Base-by-base conservation (phyloP, 73 alveolate species). In the Paramecium biaurelia region DNA sequence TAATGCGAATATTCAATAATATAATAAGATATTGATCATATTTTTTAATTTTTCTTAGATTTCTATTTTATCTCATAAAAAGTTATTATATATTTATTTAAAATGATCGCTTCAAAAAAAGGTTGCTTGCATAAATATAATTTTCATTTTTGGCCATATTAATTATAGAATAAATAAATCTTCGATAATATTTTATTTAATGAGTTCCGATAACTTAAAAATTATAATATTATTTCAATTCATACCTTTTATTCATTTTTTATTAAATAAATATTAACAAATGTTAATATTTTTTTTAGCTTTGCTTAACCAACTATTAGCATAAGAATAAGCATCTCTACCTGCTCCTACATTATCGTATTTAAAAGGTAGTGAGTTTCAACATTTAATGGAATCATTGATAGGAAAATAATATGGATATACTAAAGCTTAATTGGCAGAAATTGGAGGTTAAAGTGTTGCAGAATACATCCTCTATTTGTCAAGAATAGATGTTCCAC, bases 361-460 rank as follows among this genome's bases (percentile, higher is more conserved):
- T 20, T 41, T 63, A 7, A 63, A 26, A 63, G 84, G 84, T 2
- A 23, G 18, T 5, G 90, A 79, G 56, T 20, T 37, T n/a, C 20
- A 42, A 30, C 6, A 79, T 37, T 47, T 41, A 38, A 21, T 79
- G 42, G 43, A 20, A 30, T 9, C 24, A 21, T 43, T 79, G 38
- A 37, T 11, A n/a, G 47, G 89, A 8, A 15, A 34, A 18, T 24
- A 76, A 21, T n/a, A 38, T 15, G 90, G 76, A 45, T 79, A 79
- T 20, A 41, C 90, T 14, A 79, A 79, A 21, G 90, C 76, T 10
- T 34, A 79, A 47, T 18, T 79, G 2, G 90, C 90, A 12, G 90
- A 79, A 79, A 79, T 79, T 0, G 90, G 90, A 79, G 90, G 76
- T 6, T 28, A 34, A 21, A 47, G 42, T 79, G 74, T 79, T 2